Evolutionary conservation across 1,139 yeast species (phyloP).

Genomic region (Hemisphaericaspora lyxosophila): DNA sequence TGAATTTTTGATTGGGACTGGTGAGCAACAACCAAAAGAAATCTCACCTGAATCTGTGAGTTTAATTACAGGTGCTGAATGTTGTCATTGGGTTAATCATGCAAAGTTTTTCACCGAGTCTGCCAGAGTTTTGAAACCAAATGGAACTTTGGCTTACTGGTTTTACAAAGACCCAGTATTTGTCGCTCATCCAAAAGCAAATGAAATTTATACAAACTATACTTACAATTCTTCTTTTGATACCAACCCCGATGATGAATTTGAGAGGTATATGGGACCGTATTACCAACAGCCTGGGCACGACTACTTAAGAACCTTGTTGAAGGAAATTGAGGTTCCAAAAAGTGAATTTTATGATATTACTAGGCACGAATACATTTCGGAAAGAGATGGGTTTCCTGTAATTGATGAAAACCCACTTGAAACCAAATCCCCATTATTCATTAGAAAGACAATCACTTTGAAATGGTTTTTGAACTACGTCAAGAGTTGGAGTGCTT

Average conservation of each 20-base stretch:
- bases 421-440: constrained; percentile 29
- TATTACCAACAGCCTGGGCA: constrained; percentile 80
- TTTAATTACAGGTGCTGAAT: constrained; percentile 72
- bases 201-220: constrained; percentile 36
- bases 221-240: constrained; percentile 36
- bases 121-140: constrained; percentile 48
- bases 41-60: constrained; percentile 44
- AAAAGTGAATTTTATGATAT: constrained; percentile 38
- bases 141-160: constrained; percentile 74
- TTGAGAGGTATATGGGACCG: constrained; percentile 56
- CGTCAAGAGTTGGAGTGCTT: constrained; percentile 67
- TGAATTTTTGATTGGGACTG: constrained; percentile 32
- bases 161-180: constrained; percentile 73
- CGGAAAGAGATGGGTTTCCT: constrained; percentile 27
- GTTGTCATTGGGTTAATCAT: constrained; percentile 76
- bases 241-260: constrained; percentile 23
- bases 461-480: constrained; percentile 48
- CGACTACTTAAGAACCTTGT: constrained; percentile 43
- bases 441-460: constrained; percentile 41
- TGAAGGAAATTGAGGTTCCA: constrained; percentile 45
- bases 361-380: constrained; percentile 36
- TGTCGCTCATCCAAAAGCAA: constrained; percentile 40
- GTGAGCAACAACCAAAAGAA: constrained; percentile 23
- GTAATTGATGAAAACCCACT: constrained; percentile 10
- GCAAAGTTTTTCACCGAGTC: constrained; percentile 51